Evolutionary conservation across 2,329 filamentous ascomycete genomes (phyloP).

Genomic region (Graphilbum sp.): DNA sequence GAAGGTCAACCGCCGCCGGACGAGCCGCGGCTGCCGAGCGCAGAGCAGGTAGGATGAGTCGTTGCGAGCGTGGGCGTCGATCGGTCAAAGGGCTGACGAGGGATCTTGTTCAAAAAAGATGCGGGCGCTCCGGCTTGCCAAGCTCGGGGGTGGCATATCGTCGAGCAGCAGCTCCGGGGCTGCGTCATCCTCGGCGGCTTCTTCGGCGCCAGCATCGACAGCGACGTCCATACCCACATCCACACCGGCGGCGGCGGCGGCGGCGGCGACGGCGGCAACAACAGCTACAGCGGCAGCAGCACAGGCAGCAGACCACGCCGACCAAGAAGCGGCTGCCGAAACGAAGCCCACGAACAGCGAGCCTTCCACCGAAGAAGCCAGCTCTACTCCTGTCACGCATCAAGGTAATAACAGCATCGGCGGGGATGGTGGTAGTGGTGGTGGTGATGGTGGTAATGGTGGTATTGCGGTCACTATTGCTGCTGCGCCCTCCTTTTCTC

Average conservation of each 20-base stretch:
- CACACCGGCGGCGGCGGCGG: too few relatives aligned
- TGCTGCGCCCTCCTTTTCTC: not conserved
- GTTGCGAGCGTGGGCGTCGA: too few relatives aligned
- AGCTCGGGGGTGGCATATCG: constrained; percentile 21
- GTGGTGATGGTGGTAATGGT: too few relatives aligned
- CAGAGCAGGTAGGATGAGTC: constrained; percentile 10
- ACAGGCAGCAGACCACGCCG: too few relatives aligned
- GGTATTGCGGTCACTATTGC: too few relatives aligned
- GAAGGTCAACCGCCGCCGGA: constrained; percentile 20
- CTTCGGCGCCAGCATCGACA: constrained; percentile 7
- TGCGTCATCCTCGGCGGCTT: not conserved
- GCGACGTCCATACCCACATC: not conserved
- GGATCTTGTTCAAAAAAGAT: constrained; percentile 6
- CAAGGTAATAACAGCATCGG: too few relatives aligned
- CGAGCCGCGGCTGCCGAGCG: constrained; percentile 12
- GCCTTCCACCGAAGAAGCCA: too few relatives aligned
- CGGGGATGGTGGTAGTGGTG: too few relatives aligned
- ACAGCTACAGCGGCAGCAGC: not conserved
- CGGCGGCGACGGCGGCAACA: too few relatives aligned
- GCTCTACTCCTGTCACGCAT: too few relatives aligned
- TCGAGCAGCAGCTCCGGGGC: constrained; percentile 2
- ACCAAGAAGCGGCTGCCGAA: too few relatives aligned
- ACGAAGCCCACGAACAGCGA: too few relatives aligned
- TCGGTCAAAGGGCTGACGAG: not conserved
- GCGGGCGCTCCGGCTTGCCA: constrained; percentile 20